phyloP scores from a whole-genome alignment of 176 grass and related monocot genomes.

The sorghum (Sorghum bicolor) region DNA sequence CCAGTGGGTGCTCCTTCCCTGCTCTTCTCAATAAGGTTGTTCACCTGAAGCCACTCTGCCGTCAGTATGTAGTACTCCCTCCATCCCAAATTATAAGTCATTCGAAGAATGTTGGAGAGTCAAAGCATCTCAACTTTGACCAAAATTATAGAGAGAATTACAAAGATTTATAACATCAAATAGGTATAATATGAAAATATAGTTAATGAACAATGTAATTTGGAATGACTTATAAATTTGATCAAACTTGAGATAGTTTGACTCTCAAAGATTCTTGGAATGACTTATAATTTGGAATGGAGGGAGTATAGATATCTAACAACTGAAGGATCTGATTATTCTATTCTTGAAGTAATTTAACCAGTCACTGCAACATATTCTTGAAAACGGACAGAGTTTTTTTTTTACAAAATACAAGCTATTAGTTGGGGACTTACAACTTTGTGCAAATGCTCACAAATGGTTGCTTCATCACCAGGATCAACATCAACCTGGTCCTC shows the following conservation, averaged over 20 bases:
- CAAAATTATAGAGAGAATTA: too few species aligned
- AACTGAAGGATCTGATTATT: neutral
- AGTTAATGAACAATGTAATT: too few species aligned
- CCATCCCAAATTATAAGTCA: too few species aligned
- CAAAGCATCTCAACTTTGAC: too few species aligned
- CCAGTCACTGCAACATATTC: neutral
- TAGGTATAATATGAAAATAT: too few species aligned
- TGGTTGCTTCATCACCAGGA: conserved; percentile 44
- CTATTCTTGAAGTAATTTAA: neutral
- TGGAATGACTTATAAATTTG: too few species aligned
- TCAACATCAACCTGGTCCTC: conserved; percentile 59
- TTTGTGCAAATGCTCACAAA: conserved; percentile 69
- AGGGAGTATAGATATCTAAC: neutral
- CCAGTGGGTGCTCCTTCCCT: conserved; percentile 32
- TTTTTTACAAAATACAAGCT: neutral
- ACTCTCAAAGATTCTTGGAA: too few species aligned
- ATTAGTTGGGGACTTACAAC: conserved; percentile 40
- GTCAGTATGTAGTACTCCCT: neutral
- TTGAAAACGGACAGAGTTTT: neutral
- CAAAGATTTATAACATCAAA: too few species aligned
- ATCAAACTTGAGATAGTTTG: too few species aligned
- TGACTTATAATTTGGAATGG: too few species aligned
- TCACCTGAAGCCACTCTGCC: conserved; percentile 46
- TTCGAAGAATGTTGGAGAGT: too few species aligned
- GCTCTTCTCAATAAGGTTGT: conserved; percentile 64